These are phyloP conservation scores for Talaromyces piceae DNA, from an alignment of 2,329 filamentous ascomycete species.

Conservation along the genomic window DNA sequence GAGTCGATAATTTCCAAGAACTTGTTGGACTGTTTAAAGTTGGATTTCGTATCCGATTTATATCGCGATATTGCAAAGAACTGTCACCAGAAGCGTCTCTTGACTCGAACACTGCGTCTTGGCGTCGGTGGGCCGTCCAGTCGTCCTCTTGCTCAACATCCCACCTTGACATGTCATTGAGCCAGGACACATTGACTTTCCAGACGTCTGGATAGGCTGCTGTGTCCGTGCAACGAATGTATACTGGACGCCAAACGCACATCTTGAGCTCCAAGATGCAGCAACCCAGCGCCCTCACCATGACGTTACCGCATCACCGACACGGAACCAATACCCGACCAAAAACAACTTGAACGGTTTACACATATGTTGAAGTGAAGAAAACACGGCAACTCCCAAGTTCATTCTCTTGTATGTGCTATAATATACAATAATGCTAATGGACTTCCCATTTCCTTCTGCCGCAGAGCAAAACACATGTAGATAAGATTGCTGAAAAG, in stretches of 20 bases:
- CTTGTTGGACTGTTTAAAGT: too few relatives aligned
- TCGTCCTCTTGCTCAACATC: too few relatives aligned
- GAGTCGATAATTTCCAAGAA: too few relatives aligned
- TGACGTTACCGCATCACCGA: not conserved
- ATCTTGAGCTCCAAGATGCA: not conserved
- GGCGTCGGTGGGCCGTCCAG: too few relatives aligned
- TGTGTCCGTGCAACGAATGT: not conserved
- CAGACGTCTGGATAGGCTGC: not conserved
- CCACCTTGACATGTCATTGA: too few relatives aligned
- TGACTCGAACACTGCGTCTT: too few relatives aligned
- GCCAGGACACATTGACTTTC: too few relatives aligned
- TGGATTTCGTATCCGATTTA: too few relatives aligned
- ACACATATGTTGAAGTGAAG: too few relatives aligned
- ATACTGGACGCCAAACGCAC: too few relatives aligned
- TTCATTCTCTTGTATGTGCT: not conserved
- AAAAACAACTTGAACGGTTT: not conserved
- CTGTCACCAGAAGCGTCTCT: too few relatives aligned
- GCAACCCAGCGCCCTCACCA: not conserved
- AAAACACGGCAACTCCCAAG: not conserved
- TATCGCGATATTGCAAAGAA: too few relatives aligned
- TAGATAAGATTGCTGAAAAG: not conserved
- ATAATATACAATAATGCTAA: constrained; percentile 1
- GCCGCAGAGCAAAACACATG: not conserved
- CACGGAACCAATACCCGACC: not conserved
- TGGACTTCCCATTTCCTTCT: not conserved